Base-by-base conservation (phyloP, 2,329 filamentous ascomycete species). In the Pseudocercospora crystallina region DNA sequence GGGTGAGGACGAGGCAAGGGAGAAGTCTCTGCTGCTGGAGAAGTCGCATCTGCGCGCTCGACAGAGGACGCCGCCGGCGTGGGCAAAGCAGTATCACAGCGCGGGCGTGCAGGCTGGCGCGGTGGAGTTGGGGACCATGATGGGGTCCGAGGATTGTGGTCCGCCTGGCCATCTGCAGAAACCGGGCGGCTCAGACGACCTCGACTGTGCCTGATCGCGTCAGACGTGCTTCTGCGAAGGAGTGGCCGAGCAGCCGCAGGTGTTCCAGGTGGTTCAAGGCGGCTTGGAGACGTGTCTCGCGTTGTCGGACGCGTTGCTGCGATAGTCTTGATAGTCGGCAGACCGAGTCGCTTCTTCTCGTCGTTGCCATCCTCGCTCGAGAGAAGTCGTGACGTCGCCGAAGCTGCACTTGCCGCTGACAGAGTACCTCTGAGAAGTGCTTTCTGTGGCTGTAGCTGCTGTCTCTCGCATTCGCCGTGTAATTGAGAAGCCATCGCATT, bases 231-330 rank as follows among this genome's bases (percentile, higher is more conserved):
- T 29, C 46, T 29, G 12, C 46, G 15, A 8, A 42, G 37, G 10
- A 49, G 38, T 35, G 46, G 46, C 5, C 46, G 46, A 14, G 46
- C 46, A 30, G 46, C 46, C 13, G 46, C 17, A 9, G 46, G 46
- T 15, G 39, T 49, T 7, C 20, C 20, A 26, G 20, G 20, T 26
- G 20, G 20, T 26, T 26, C 20, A 26, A 7, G 20, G 20, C 20
- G 20, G 20, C 20, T 26, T 26, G 20, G 20, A 26, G 20, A 26
- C 3, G 37, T 40, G 3, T 20, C 26, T 12, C 8, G 7, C 8
- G 10, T 20, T 12, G 13, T 42, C 15, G 20, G 39, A 12, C 39
- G 31, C 12, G 20, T 30, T 31, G 26, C 26, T 12, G 11, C 14
- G 8, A 38, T 13, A 4, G 13, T 17, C 35, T 38, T 38, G n/a